phyloP scores from a whole-genome alignment of 768 basidiomycete species.

The Fomitopsis pulvina region DNA sequence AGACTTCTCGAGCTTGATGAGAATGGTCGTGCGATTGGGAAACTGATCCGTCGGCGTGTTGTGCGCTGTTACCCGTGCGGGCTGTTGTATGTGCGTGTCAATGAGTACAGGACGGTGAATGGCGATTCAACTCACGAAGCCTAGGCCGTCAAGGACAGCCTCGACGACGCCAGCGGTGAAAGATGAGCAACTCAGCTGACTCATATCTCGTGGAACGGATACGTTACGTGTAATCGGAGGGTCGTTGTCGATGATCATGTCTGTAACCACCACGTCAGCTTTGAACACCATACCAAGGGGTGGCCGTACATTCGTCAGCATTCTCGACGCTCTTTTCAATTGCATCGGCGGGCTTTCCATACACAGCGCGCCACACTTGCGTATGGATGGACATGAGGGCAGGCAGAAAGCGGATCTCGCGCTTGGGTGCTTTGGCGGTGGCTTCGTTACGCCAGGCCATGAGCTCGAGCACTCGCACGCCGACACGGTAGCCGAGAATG shows the following conservation, averaged over 20 bases:
- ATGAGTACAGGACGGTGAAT: background rate
- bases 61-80: slow-evolving; percentile 94
- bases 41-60: slow-evolving; percentile 77
- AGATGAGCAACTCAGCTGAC: slow-evolving; percentile 92
- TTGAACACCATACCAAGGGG: no score
- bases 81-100: slow-evolving; percentile 39
- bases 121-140: slow-evolving; percentile 61
- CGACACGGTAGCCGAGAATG: slow-evolving; percentile 89
- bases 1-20: slow-evolving; percentile 92
- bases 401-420: slow-evolving; percentile 86
- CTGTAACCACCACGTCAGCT: slow-evolving; percentile 37
- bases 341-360: slow-evolving; percentile 89
- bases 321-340: slow-evolving; percentile 96
- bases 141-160: slow-evolving; percentile 89
- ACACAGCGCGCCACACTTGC: slow-evolving; percentile 91
- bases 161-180: slow-evolving; percentile 97
- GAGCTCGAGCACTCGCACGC: slow-evolving; percentile 80
- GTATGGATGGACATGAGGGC: slow-evolving; percentile 93
- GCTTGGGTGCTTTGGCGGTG: slow-evolving; percentile 82
- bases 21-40: slow-evolving; percentile 87
- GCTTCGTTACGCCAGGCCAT: slow-evolving; percentile 76
- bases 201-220: slow-evolving; percentile 92
- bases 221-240: slow-evolving; percentile 88
- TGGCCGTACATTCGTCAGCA: slow-evolving; percentile 83
- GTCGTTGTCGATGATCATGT: slow-evolving; percentile 98